Percentiles rank a stretch among this genome's conserved stretches.
These are phyloP conservation scores for Allium sativum DNA, from an alignment of 106 monocot species.

Conservation along the genomic window DNA sequence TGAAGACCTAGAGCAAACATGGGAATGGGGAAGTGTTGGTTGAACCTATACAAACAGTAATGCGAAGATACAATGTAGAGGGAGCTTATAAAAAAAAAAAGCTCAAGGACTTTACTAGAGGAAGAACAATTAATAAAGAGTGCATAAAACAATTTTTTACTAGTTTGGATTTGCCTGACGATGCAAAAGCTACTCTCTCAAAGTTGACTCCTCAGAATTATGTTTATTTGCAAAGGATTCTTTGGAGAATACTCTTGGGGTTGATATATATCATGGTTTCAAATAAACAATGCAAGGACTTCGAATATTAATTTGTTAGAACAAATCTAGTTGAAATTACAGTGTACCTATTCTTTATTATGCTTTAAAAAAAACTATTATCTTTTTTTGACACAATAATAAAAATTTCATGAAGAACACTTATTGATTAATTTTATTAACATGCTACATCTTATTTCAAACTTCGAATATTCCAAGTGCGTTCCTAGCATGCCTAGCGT, in stretches of 20 bases:
- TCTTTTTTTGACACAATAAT: too few relatives aligned
- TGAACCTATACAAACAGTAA: slow-evolving; percentile 98
- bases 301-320: slow-evolving; percentile 1
- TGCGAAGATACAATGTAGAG: slow-evolving; percentile 76
- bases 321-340: too few relatives aligned
- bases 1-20: slow-evolving; percentile 83
- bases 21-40: slow-evolving; percentile 99
- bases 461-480: too few relatives aligned
- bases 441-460: too few relatives aligned
- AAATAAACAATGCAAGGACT: too few relatives aligned
- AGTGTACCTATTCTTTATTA: too few relatives aligned
- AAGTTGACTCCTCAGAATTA: slow-evolving; percentile 63
- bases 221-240: not conserved
- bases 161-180: slow-evolving; percentile 67
- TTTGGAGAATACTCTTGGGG: too few relatives aligned
- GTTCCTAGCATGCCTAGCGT: too few relatives aligned
- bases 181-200: slow-evolving; percentile 43
- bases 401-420: too few relatives aligned
- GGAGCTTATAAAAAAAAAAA: slow-evolving; percentile 93
- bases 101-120: slow-evolving; percentile 90
- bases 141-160: slow-evolving; percentile 56
- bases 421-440: too few relatives aligned
- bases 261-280: too few relatives aligned
- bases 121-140: slow-evolving; percentile 56
- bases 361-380: too few relatives aligned